phyloP scores from a whole-genome alignment of 768 basidiomycete genomes.

The Lactarius hengduanensis region DNA sequence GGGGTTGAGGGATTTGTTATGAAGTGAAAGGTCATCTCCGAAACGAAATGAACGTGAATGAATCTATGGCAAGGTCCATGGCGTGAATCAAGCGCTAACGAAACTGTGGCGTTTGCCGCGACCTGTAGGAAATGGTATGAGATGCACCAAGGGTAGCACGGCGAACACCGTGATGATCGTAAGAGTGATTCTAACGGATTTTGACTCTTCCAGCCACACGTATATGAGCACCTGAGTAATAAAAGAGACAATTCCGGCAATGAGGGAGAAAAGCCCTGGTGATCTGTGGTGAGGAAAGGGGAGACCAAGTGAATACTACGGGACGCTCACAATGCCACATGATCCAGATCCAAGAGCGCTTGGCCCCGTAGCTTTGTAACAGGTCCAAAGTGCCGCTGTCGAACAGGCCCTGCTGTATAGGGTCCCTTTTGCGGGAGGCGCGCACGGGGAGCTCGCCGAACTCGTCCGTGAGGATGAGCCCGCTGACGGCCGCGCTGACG shows the following conservation, averaged over 20 bases:
- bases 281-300: background rate
- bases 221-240: slow-evolving; percentile 18
- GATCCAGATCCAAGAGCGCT: slow-evolving; percentile 22
- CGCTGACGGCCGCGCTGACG: slow-evolving; percentile 24
- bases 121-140: slow-evolving; percentile 6
- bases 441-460: slow-evolving; percentile 26
- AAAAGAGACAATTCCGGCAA: slow-evolving; percentile 6
- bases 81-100: background rate
- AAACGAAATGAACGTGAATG: slow-evolving; percentile 2
- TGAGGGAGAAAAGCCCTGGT: slow-evolving; percentile 21
- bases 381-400: slow-evolving; percentile 20
- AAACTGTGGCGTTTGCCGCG: background rate
- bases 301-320: too few relatives aligned
- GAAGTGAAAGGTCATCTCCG: background rate
- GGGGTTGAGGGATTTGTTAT: background rate
- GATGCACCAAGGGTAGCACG: slow-evolving; percentile 16
- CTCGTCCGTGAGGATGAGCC: slow-evolving; percentile 26
- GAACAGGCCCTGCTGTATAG: slow-evolving; percentile 22
- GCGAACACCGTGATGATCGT: slow-evolving; percentile 17
- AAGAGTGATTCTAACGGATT: slow-evolving; percentile 19
- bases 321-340: slow-evolving; percentile 9
- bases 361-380: slow-evolving; percentile 22
- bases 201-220: slow-evolving; percentile 23
- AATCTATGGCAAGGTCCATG: background rate
- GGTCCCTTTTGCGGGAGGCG: slow-evolving; percentile 19